phyloP scores from a whole-genome alignment of 805 yeast genomes.

The Yamadazyma nakazawae region DNA sequence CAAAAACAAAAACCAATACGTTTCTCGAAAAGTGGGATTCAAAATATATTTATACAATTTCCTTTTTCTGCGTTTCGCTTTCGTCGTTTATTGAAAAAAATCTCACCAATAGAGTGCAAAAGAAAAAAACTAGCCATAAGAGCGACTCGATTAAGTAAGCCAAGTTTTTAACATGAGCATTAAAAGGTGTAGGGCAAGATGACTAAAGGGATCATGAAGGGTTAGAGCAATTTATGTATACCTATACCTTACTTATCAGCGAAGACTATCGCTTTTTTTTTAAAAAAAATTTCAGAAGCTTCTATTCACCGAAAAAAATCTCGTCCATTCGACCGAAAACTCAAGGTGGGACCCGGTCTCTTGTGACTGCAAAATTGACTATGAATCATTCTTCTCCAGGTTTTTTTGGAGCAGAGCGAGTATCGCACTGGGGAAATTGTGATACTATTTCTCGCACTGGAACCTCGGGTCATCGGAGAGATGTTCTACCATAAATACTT shows the following conservation, averaged over 20 bases:
- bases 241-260: no score
- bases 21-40: constrained; percentile 4
- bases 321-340: constrained; percentile 5
- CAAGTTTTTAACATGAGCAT: no score
- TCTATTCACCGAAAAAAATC: neutral
- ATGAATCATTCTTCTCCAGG: constrained; percentile 10
- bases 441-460: neutral
- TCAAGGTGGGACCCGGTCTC: neutral
- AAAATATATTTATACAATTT: constrained; percentile 7
- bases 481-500: neutral
- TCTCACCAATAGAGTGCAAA: constrained; percentile 5
- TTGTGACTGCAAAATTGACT: constrained; percentile 7
- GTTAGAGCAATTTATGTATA: no score
- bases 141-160: no score
- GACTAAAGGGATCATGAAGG: no score
- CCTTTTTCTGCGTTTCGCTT: constrained; percentile 3
- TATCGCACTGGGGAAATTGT: constrained; percentile 2
- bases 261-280: neutral
- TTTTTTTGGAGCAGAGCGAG: neutral
- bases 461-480: constrained; percentile 3
- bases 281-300: neutral
- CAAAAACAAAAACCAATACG: constrained; percentile 1
- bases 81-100: neutral
- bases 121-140: neutral
- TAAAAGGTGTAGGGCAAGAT: no score